These are phyloP conservation scores for Pseudohalonectria lignicola DNA, from an alignment of 2,329 filamentous ascomycete genomes.

Conservation along the genomic window DNA sequence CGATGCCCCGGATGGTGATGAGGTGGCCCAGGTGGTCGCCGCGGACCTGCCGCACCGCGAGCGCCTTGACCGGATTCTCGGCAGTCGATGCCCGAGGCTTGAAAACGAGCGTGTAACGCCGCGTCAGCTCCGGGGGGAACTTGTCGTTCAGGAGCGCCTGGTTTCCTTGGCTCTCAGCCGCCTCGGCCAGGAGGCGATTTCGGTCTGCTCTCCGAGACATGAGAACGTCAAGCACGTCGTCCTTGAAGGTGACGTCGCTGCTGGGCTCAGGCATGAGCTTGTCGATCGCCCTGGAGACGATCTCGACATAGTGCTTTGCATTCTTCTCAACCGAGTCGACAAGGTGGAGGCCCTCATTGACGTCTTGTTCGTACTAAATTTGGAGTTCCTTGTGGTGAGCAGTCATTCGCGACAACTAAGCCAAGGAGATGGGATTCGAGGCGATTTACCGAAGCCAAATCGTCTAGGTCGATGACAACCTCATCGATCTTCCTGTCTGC, in stretches of 20 bases:
- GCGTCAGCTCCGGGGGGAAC: constrained; percentile 85
- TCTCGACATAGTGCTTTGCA: constrained; percentile 89
- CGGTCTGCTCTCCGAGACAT: constrained; percentile 83
- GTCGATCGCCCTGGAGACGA: constrained; percentile 82
- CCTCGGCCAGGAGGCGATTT: constrained; percentile 64
- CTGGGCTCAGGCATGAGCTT: constrained; percentile 71
- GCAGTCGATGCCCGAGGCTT: constrained; percentile 72
- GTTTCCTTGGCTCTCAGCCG: constrained; percentile 56
- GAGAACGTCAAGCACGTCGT: constrained; percentile 92
- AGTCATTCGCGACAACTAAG: background rate
- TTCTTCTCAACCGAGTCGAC: constrained; percentile 82
- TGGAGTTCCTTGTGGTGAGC: too few species aligned
- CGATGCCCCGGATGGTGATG: constrained; percentile 89
- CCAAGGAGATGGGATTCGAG: constrained; percentile 1
- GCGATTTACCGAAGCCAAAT: constrained; percentile 57
- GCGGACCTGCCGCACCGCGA: constrained; percentile 88
- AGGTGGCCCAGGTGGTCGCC: constrained; percentile 88
- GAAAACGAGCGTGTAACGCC: constrained; percentile 92
- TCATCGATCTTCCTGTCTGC: constrained; percentile 70
- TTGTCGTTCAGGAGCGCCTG: constrained; percentile 58
- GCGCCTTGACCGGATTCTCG: constrained; percentile 49
- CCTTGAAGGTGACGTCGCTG: constrained; percentile 81
- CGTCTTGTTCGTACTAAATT: constrained; percentile 60
- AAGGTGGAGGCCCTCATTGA: constrained; percentile 59
- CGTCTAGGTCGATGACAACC: constrained; percentile 80